Conservation (phyloP, 805 yeast genomes). For the Alloascoidea hylecoeti region DNA sequence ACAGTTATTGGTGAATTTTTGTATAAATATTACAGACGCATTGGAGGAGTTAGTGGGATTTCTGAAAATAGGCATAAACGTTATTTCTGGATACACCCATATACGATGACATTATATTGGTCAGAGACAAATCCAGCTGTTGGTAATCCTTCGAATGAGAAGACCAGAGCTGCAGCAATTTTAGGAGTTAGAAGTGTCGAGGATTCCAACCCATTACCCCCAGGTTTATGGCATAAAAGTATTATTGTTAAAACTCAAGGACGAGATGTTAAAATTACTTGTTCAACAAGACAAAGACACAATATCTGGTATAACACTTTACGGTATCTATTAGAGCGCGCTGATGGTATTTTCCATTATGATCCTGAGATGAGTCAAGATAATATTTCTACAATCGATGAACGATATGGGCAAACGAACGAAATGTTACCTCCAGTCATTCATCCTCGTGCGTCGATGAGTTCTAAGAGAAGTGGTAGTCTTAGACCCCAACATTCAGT, state of each 20-base stretch:
- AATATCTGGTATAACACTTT: constrained; percentile 84
- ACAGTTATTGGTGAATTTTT: constrained; percentile 87
- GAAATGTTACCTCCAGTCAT: no score
- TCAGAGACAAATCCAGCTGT: constrained; percentile 65
- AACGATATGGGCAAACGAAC: no score
- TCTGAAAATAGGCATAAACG: constrained; percentile 80
- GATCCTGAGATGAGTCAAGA: not conserved
- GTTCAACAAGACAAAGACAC: constrained; percentile 79
- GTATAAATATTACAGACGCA: constrained; percentile 71
- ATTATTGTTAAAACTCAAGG: constrained; percentile 60
- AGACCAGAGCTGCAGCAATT: constrained; percentile 1
- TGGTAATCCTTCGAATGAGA: constrained; percentile 12
- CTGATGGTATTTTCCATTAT: constrained; percentile 27
- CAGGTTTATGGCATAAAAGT: constrained; percentile 78
- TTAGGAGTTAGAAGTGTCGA: not conserved
- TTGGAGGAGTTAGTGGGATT: constrained; percentile 44
- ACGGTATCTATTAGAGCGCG: constrained; percentile 57
- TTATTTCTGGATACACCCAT: constrained; percentile 95
- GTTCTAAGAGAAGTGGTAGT: no score
- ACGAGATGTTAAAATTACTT: constrained; percentile 63
- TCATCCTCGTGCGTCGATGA: no score
- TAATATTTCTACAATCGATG: constrained; percentile 1
- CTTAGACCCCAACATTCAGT: no score
- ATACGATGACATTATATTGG: constrained; percentile 86
- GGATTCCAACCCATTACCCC: constrained; percentile 11